phyloP scores from a whole-genome alignment of 2,329 filamentous ascomycete genomes.

The Didymella pinodella region DNA sequence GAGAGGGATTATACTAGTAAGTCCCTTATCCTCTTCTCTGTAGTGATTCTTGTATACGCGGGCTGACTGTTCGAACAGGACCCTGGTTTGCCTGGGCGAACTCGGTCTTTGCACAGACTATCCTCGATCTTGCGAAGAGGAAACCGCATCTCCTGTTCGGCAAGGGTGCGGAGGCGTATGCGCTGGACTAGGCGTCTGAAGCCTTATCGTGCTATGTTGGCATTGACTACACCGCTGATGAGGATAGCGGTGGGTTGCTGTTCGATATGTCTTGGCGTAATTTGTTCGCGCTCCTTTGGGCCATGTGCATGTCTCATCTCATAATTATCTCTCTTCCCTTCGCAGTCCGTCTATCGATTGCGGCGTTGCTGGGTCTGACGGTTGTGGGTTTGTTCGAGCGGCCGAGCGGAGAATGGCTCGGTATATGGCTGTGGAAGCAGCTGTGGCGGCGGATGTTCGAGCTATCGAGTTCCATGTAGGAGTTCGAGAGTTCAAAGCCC shows the following conservation, averaged over 20 bases:
- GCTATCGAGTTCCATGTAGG: not conserved
- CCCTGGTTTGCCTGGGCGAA: conserved; percentile 99
- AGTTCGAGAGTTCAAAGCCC: no score
- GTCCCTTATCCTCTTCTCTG: conserved; percentile 34
- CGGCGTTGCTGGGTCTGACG: not conserved
- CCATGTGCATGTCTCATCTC: not conserved
- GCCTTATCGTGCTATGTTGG: not conserved
- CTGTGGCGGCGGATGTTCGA: not conserved
- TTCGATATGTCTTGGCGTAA: no score
- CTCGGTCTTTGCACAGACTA: conserved; percentile 91
- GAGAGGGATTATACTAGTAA: conserved; percentile 75
- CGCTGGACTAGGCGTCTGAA: conserved; percentile 21
- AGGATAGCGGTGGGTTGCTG: not conserved
- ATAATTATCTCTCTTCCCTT: not conserved
- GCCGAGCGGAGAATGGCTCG: not conserved
- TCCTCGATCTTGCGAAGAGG: conserved; percentile 85
- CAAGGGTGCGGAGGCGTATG: conserved; percentile 58
- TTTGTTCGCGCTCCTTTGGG: not conserved
- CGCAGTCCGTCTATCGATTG: not conserved
- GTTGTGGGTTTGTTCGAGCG: not conserved
- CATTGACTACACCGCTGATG: not conserved
- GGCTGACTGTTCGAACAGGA: conserved; percentile 49
- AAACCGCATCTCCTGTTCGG: conserved; percentile 90
- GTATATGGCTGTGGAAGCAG: not conserved
- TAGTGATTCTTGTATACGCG: not conserved